Conservation (phyloP, 495 filamentous ascomycete genomes). For the Aspergillus coremiiformis region DNA sequence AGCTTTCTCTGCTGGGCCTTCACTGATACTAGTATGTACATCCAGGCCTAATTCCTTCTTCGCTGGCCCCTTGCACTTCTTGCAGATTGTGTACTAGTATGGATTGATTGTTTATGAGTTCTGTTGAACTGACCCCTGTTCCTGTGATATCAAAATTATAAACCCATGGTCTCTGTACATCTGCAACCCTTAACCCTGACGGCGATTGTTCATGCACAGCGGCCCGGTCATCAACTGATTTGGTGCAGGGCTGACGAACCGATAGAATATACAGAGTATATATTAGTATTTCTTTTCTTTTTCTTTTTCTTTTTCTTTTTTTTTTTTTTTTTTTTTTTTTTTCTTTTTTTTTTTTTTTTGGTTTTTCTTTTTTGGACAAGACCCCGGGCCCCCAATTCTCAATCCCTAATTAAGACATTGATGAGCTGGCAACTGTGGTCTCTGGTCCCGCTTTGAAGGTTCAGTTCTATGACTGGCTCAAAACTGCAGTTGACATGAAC, state of each 20-base stretch:
- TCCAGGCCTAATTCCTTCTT: constrained; percentile 12
- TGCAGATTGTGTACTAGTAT: constrained; percentile 13
- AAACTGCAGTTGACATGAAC: constrained; percentile 8
- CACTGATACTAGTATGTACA: constrained; percentile 13
- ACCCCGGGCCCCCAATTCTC: constrained; percentile 1
- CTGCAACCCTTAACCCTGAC: constrained; percentile 13
- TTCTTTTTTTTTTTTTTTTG: constrained; percentile 5
- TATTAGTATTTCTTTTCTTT: too few species aligned
- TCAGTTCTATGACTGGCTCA: constrained; percentile 12
- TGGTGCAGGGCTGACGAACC: constrained; percentile 12
- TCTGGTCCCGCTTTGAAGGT: constrained; percentile 21
- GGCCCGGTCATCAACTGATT: constrained; percentile 25
- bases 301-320: too few species aligned
- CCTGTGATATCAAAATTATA: constrained; percentile 1
- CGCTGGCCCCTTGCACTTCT: constrained; percentile 15
- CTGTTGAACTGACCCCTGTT: constrained; percentile 5
- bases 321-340: too few species aligned
- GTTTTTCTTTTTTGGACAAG: constrained; percentile 3
- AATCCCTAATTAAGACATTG: constrained; percentile 15
- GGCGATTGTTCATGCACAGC: constrained; percentile 30
- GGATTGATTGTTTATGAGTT: neutral
- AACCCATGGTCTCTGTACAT: constrained; percentile 6
- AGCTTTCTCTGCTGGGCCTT: constrained; percentile 1
- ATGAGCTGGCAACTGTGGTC: constrained; percentile 31
- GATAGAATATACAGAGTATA: too few species aligned